phyloP scores from a whole-genome alignment of 768 basidiomycete genomes.

The Boletus eberwhitei region DNA sequence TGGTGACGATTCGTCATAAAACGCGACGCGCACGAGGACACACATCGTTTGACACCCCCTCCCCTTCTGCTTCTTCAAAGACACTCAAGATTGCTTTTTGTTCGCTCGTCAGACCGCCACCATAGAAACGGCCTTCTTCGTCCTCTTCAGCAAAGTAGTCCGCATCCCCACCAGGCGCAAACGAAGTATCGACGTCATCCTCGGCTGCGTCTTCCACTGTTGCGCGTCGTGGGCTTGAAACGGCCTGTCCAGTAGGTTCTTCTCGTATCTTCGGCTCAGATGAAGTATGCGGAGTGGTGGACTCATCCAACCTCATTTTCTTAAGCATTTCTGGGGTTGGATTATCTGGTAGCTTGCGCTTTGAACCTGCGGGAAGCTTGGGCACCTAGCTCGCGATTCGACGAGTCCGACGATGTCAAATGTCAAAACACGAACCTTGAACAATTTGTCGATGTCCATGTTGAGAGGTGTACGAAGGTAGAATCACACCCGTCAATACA shows the following conservation, averaged over 20 bases:
- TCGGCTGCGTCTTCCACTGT: constrained; percentile 58
- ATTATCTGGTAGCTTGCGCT: constrained; percentile 72
- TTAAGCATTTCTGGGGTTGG: constrained; percentile 82
- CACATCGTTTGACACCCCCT: constrained; percentile 67
- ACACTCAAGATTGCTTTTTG: constrained; percentile 97
- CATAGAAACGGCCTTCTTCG: constrained; percentile 89
- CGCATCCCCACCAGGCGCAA: constrained; percentile 84
- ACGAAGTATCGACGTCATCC: constrained; percentile 38
- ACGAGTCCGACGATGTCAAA: not conserved
- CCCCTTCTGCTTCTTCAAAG: constrained; percentile 73
- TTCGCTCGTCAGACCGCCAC: constrained; percentile 86
- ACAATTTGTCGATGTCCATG: constrained; percentile 51
- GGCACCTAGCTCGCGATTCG: constrained; percentile 46
- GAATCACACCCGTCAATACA: not conserved
- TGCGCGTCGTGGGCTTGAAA: constrained; percentile 37
- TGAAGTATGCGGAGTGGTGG: constrained; percentile 1
- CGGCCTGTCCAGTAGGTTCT: constrained; percentile 2
- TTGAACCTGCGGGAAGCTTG: constrained; percentile 61
- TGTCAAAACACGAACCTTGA: constrained; percentile 36
- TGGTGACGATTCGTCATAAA: not conserved
- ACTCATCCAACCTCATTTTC: constrained; percentile 60
- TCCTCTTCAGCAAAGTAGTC: constrained; percentile 92
- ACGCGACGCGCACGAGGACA: constrained; percentile 26
- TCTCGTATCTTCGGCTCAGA: constrained; percentile 11
- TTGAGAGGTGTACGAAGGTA: not conserved